phyloP scores from a whole-genome alignment of 495 filamentous ascomycete species.

The Xylaria curta region DNA sequence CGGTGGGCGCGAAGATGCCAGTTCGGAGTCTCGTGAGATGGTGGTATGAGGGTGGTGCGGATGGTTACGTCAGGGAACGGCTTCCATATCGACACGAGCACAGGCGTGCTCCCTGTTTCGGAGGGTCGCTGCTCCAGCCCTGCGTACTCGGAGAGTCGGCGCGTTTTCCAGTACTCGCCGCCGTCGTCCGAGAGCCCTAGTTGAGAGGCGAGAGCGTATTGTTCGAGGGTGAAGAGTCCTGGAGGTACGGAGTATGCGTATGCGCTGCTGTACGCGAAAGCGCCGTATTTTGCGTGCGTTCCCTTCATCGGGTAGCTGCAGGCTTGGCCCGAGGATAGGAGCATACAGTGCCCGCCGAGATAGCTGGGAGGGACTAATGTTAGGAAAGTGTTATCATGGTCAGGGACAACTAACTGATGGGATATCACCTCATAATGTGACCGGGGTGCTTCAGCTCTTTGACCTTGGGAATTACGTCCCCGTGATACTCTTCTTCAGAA shows the following conservation, averaged over 20 bases:
- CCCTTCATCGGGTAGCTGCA: slow-evolving; percentile 82
- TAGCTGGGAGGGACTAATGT: slow-evolving; percentile 37
- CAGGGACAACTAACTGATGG: not conserved
- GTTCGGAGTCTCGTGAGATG: slow-evolving; percentile 57
- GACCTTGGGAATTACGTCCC: slow-evolving; percentile 56
- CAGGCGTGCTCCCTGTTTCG: slow-evolving; percentile 40
- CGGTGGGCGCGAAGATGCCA: slow-evolving; percentile 74
- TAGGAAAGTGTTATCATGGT: not conserved
- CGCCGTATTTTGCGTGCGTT: slow-evolving; percentile 81
- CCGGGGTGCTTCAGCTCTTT: slow-evolving; percentile 68
- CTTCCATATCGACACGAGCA: slow-evolving; percentile 70
- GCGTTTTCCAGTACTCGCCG: slow-evolving; percentile 80
- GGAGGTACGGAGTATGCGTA: slow-evolving; percentile 81
- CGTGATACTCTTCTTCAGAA: slow-evolving; percentile 66
- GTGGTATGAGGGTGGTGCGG: slow-evolving; percentile 68
- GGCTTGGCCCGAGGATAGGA: slow-evolving; percentile 76
- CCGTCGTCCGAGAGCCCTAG: slow-evolving; percentile 78
- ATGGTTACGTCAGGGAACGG: slow-evolving; percentile 71
- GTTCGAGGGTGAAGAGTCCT: slow-evolving; percentile 75
- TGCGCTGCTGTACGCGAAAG: slow-evolving; percentile 75
- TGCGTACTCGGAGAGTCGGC: slow-evolving; percentile 64
- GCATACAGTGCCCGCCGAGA: slow-evolving; percentile 70
- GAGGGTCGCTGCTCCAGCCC: slow-evolving; percentile 58
- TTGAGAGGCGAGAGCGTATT: slow-evolving; percentile 75
- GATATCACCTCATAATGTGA: slow-evolving; percentile 65